Evolutionary conservation across 345 rosid species (phyloP).

Genomic region (Syzygium grande): DNA sequence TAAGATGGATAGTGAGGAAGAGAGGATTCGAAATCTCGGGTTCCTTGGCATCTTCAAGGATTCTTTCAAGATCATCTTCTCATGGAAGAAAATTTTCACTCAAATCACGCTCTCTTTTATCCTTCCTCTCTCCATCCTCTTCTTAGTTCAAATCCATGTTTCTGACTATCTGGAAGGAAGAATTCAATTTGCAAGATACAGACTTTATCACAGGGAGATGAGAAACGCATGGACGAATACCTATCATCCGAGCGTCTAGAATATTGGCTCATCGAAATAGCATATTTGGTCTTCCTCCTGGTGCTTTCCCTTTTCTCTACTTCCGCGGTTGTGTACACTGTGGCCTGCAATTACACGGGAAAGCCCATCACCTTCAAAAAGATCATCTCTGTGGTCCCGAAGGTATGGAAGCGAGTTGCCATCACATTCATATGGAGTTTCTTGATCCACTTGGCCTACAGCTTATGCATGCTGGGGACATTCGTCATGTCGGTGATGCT

Average conservation of each 20-base stretch:
- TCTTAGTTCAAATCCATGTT: slow-evolving; percentile 21
- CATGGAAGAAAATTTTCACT: slow-evolving; percentile 35
- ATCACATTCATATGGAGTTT: slow-evolving; percentile 33
- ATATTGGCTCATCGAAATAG: slow-evolving; percentile 17
- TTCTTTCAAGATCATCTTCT: slow-evolving; percentile 36
- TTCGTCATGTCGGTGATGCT: neutral
- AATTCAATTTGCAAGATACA: too few relatives aligned
- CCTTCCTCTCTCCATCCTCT: slow-evolving; percentile 39
- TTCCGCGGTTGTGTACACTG: slow-evolving; percentile 32
- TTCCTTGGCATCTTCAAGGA: slow-evolving; percentile 30
- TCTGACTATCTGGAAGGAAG: slow-evolving; percentile 8
- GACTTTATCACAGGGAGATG: too few relatives aligned
- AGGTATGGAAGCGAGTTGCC: slow-evolving; percentile 48
- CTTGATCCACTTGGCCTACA: slow-evolving; percentile 6
- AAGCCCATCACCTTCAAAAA: slow-evolving; percentile 21
- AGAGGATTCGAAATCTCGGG: slow-evolving; percentile 36
- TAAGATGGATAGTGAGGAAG: slow-evolving; percentile 36
- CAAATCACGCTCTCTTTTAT: slow-evolving; percentile 32
- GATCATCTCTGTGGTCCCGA: slow-evolving; percentile 30
- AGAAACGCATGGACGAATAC: too few relatives aligned
- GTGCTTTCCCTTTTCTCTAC: slow-evolving; percentile 42
- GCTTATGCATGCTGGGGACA: neutral
- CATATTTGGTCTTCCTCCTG: slow-evolving; percentile 20
- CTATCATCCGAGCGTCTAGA: too few relatives aligned
- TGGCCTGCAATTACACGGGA: slow-evolving; percentile 33